Evolutionary conservation across 768 basidiomycete species (phyloP), one percentile per base, ranked within the genome.

Genomic region (Mycena epipterygia): DNA sequence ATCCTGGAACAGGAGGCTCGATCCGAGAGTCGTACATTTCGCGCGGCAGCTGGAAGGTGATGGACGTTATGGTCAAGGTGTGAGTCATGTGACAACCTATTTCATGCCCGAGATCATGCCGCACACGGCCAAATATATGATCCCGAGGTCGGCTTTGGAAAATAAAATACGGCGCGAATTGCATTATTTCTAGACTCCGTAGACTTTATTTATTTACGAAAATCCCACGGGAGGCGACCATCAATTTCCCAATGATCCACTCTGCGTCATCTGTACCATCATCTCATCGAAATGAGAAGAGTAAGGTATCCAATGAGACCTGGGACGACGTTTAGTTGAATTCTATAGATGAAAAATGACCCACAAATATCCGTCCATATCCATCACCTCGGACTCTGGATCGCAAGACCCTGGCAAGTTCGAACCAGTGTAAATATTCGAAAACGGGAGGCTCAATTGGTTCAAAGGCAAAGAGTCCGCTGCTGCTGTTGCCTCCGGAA

Each of bases 221-320:
- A n/a, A n/a, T n/a, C n/a, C n/a, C n/a, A n/a, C n/a, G n/a, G n/a
- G n/a, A n/a, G n/a, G 25, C 27, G 11, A 25, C 14, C 23, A 8
- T 25, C 14, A 48, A 48, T 48, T 27, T 48, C 25, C 46, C 19
- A 6, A 42, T 7, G 39, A 25, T 19, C 25, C 13, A 29, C 7
- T 41, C 57, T 58, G 39, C 17, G 32, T 17, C n/a, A 19, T 46
- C 37, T 58, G 39, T 32, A 32, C 13, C 39, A 17, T 46, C 56
- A 58, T 23, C 23, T 21, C 35, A 23, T 35, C 52, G 29, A 35
- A 17, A 11, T 21, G 35, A 5, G 62, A 59, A 7, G 35, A 58
- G 42, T 70, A 70, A 2, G 62, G 68, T 1, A 64, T 51, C 68
- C 68, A 70, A 33, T 37, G 19, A 14, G 37, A 27, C 56, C 68